Evolutionary conservation across 2,329 filamentous ascomycete species (phyloP).

Genomic region (Knufia fluminis): DNA sequence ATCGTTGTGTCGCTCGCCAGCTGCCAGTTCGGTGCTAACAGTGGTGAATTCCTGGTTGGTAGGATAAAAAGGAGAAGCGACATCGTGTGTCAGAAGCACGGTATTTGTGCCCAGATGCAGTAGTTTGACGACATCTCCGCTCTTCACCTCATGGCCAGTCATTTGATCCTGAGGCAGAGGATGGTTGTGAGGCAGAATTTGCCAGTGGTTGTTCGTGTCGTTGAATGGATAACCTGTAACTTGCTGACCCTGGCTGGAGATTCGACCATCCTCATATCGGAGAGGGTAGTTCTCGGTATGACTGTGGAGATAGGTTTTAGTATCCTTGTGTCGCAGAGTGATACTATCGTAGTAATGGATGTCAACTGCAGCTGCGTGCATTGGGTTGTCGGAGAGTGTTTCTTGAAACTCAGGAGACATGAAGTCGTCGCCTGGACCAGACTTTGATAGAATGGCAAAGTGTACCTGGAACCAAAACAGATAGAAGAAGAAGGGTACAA

Average conservation of each 20-base stretch:
- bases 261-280: slow-evolving; percentile 91
- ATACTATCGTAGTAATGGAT: slow-evolving; percentile 88
- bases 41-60: slow-evolving; percentile 99
- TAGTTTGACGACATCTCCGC: slow-evolving; percentile 78
- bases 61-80: slow-evolving; percentile 89
- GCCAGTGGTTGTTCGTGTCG: slow-evolving; percentile 98
- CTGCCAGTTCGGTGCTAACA: slow-evolving; percentile 60
- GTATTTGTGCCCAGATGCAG: slow-evolving; percentile 79
- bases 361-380: slow-evolving; percentile 75
- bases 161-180: slow-evolving; percentile 45
- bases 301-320: slow-evolving; percentile 90
- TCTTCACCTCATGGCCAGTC: slow-evolving; percentile 58
- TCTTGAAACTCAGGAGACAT: slow-evolving; percentile 99
- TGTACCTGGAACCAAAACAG: slow-evolving; percentile 99
- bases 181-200: slow-evolving; percentile 62
- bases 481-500: slow-evolving; percentile 94
- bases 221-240: slow-evolving; percentile 97
- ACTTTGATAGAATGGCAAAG: slow-evolving; percentile 78
- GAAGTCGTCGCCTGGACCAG: slow-evolving; percentile 94
- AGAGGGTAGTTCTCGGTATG: slow-evolving; percentile 83
- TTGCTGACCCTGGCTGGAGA: slow-evolving; percentile 95
- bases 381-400: slow-evolving; percentile 86
- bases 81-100: slow-evolving; percentile 85
- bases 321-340: slow-evolving; percentile 90
- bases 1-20: slow-evolving; percentile 68